Evolutionary conservation across 108 stramenopile species (phyloP).

Genomic region (Phaeodactylum tricornutum): DNA sequence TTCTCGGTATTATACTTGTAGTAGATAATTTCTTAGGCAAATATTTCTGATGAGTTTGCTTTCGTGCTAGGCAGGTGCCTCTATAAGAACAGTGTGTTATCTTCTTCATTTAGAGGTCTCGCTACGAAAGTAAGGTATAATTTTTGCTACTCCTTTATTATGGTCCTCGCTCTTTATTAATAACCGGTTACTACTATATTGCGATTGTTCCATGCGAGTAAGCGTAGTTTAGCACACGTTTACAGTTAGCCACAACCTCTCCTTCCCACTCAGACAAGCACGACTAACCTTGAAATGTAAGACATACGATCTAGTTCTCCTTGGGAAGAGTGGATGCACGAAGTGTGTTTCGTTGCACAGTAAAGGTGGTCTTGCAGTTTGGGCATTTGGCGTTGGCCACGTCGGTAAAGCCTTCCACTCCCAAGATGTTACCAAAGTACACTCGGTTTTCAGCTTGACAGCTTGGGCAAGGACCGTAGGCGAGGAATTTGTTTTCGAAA

Average conservation of each 20-base stretch:
- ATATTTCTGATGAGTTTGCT: too few relatives aligned
- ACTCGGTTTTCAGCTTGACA: conserved; percentile 78
- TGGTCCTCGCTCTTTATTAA: too few relatives aligned
- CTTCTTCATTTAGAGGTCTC: too few relatives aligned
- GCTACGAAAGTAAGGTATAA: too few relatives aligned
- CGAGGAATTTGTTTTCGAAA: conserved; percentile 68
- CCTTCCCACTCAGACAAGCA: neutral
- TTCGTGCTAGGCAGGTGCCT: too few relatives aligned
- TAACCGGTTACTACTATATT: too few relatives aligned
- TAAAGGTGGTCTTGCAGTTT: conserved; percentile 79
- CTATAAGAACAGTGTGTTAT: too few relatives aligned
- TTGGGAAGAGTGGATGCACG: conserved; percentile 84
- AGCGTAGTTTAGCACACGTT: too few relatives aligned
- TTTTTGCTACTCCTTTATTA: too few relatives aligned
- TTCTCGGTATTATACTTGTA: conserved; percentile 70
- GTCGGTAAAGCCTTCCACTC: conserved; percentile 80
- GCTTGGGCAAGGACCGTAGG: conserved; percentile 88
- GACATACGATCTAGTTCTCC: conserved; percentile 8
- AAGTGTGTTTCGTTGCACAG: conserved; percentile 67
- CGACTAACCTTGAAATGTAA: conserved; percentile 2
- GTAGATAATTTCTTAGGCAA: too few relatives aligned
- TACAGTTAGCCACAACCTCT: too few relatives aligned
- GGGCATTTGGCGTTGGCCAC: conserved; percentile 69
- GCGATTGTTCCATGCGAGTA: too few relatives aligned
- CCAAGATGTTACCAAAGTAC: conserved; percentile 91